These are phyloP conservation scores for Nowakowskiella sp. DNA, from an alignment of 192 early-diverging fungal genomes.

Conservation along the genomic window DNA sequence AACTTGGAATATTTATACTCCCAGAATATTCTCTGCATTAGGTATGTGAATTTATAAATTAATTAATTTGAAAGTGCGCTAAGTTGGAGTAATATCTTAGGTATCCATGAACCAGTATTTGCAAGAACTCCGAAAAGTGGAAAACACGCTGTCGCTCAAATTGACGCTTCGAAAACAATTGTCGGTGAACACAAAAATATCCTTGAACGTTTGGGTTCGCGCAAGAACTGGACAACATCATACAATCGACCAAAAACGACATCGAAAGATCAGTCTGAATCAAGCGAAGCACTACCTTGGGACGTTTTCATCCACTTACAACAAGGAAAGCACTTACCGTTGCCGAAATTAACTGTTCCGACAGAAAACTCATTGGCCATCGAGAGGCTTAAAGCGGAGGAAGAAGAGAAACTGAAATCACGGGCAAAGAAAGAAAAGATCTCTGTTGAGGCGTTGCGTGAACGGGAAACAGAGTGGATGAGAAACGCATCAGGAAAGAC, in stretches of 20 bases:
- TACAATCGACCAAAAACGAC: constrained; percentile 15
- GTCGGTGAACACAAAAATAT: too few species aligned
- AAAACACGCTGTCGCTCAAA: neutral
- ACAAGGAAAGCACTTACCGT: constrained; percentile 5
- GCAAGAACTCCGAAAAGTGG: constrained; percentile 13
- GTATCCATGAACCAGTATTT: constrained; percentile 48
- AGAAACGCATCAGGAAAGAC: constrained; percentile 3
- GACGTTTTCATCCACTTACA: constrained; percentile 21
- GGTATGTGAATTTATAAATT: constrained; percentile 12
- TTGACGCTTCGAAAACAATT: too few species aligned
- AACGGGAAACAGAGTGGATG: neutral
- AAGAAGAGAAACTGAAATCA: constrained; percentile 16
- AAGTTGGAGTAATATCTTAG: constrained; percentile 18
- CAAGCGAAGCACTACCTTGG: constrained; percentile 18
- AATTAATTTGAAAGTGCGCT: constrained; percentile 3
- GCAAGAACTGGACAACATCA: too few species aligned
- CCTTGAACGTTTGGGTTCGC: too few species aligned
- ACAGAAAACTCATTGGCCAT: neutral
- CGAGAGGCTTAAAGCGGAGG: neutral
- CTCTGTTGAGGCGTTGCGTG: neutral
- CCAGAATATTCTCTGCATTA: constrained; percentile 30
- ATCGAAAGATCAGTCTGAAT: constrained; percentile 12
- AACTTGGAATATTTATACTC: constrained; percentile 34
- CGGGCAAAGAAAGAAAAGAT: constrained; percentile 2
- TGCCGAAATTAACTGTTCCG: constrained; percentile 10